These are phyloP conservation scores for Suillus clintonianus DNA, from an alignment of 768 basidiomycete genomes.

Conservation along the genomic window DNA sequence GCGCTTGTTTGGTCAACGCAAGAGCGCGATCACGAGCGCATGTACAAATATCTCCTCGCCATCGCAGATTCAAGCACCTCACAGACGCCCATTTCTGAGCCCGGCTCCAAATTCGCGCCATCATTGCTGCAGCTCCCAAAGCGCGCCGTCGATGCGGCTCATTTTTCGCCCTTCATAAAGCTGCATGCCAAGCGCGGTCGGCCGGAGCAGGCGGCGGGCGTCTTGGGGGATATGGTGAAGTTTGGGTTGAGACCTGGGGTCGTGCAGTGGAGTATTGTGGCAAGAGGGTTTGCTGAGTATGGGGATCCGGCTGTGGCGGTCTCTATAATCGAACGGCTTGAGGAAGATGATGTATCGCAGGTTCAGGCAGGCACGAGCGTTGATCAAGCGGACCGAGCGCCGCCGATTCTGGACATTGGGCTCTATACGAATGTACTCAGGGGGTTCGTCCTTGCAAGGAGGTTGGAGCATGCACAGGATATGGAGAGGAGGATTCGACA, in stretches of 20 bases:
- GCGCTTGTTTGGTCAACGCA: constrained; percentile 26
- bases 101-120: neutral
- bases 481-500: constrained; percentile 30
- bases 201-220: constrained; percentile 33
- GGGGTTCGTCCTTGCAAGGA: constrained; percentile 35
- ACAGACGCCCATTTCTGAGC: neutral
- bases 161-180: constrained; percentile 58
- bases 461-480: constrained; percentile 30
- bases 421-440: constrained; percentile 40
- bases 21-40: constrained; percentile 25
- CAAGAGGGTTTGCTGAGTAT: constrained; percentile 43
- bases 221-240: constrained; percentile 55
- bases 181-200: constrained; percentile 36
- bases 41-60: constrained; percentile 49
- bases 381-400: neutral
- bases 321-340: constrained; percentile 44
- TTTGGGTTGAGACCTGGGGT: constrained; percentile 46
- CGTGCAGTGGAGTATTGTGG: constrained; percentile 53
- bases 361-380: neutral
- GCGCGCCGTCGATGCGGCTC: constrained; percentile 34
- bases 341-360: constrained; percentile 17
- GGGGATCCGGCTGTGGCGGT: constrained; percentile 40
- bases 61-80: constrained; percentile 10
- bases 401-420: constrained; percentile 19
- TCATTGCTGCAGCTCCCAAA: constrained; percentile 23